Evolutionary conservation across 2,329 filamentous ascomycete genomes (phyloP).

Genomic region (Alternaria atra): DNA sequence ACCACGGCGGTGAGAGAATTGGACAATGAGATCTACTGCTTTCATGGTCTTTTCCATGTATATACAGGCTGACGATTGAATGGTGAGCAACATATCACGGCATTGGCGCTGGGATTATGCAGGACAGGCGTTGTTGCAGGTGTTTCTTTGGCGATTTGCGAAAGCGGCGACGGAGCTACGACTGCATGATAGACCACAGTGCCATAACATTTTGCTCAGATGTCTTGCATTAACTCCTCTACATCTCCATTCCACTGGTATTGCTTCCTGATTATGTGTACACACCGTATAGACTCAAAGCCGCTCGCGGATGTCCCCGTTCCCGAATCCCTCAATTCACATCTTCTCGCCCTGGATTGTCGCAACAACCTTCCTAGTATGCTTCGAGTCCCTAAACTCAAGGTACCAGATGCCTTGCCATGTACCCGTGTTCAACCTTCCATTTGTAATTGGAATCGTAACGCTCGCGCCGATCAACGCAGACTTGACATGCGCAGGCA

Average conservation of each 20-base stretch:
- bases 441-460: conserved; percentile 89
- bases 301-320: not conserved
- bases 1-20: not conserved
- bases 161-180: not conserved
- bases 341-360: conserved; percentile 89
- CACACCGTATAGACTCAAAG: not conserved
- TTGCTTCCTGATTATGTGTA: not conserved
- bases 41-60: not conserved
- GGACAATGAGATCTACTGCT: not conserved
- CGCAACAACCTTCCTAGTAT: conserved; percentile 83
- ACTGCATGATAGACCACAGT: not conserved
- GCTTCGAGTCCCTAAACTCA: conserved; percentile 81
- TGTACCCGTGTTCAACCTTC: conserved; percentile 73
- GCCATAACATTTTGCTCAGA: not conserved
- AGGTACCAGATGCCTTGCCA: conserved; percentile 97
- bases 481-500: conserved; percentile 96
- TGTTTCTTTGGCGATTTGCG: not conserved
- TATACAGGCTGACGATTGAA: not conserved
- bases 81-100: not conserved
- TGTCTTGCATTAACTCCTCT: not conserved
- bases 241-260: not conserved
- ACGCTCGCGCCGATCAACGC: conserved; percentile 88
- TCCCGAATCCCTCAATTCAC: conserved; percentile 31
- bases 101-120: not conserved
- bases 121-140: not conserved